Evolutionary conservation across 176 grass and related monocot species (phyloP), one percentile per base, ranked within the genome.

Genomic region (Tillandsia leiboldiana): DNA sequence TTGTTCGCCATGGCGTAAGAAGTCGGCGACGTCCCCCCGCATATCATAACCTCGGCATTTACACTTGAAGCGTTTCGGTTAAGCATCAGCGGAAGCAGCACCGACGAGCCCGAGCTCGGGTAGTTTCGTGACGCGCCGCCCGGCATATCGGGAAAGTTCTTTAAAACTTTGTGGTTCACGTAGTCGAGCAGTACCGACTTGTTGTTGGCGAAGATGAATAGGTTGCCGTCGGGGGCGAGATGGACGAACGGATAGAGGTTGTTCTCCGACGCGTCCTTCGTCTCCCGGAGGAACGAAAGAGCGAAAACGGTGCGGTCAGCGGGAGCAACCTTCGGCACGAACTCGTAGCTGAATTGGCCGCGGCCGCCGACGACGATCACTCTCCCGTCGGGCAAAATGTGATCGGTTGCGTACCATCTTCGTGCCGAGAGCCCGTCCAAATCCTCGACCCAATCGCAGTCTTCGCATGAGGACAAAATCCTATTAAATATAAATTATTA

Each of bases 151-250:
- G 73, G 80, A 56, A 51, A 83, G 28, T 18, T 57, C 50, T 63
- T 72, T 12, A 83, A 27, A 2, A 83, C 67, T 50, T 62, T 66
- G 59, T 77, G 62, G n/a, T 66, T 77, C 4, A 12, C 12, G 29
- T 83, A 77, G 57, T 83, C 73, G 48, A 83, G 59, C 14, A 83
- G 66, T 51, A 77, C 77, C 9, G 80, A 72, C 14, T 67, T 66
- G n/a, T 56, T 76, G 70, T 83, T 83, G 18, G 80, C 73, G 70
- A 83, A 83, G 50, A 83, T 67, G 67, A 83, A 83, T 8, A 83
- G 73, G 64, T 72, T 71, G 20, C 73, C 80, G 47, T 83, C 80
- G 27, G 74, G 18, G 58, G 74, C 71, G 68, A 83, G 67, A 64
- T 77, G 68, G 53, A 83, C 68, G 67, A 83, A 83, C 3, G 80